Evolutionary conservation across 768 basidiomycete genomes (phyloP).

Genomic region (Boletus edulis): DNA sequence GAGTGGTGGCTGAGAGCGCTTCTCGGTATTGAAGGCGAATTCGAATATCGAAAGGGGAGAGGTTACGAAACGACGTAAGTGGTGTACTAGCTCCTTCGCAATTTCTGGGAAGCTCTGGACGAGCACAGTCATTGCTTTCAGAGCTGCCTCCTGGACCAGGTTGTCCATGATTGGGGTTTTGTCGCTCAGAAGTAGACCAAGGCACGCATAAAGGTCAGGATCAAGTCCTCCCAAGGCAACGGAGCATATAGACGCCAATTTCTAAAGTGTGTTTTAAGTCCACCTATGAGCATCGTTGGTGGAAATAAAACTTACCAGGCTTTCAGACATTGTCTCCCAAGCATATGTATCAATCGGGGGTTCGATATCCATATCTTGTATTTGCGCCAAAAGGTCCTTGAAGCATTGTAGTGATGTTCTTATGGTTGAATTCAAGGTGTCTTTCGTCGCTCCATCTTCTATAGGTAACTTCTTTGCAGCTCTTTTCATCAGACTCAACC

Average conservation of each 20-base stretch:
- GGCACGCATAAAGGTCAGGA: slow-evolving; percentile 60
- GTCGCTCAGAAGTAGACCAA: slow-evolving; percentile 75
- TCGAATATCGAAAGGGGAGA: slow-evolving; percentile 88
- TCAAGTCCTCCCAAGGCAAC: slow-evolving; percentile 70
- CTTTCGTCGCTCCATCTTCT: slow-evolving; percentile 36
- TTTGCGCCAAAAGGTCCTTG: slow-evolving; percentile 71
- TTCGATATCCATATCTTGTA: slow-evolving; percentile 79
- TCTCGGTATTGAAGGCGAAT: slow-evolving; percentile 73
- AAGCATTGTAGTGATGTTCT: slow-evolving; percentile 73
- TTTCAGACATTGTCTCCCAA: slow-evolving; percentile 92
- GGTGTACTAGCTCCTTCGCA: slow-evolving; percentile 68
- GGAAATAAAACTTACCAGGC: slow-evolving; percentile 52
- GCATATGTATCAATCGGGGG: slow-evolving; percentile 84
- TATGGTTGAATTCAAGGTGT: slow-evolving; percentile 47
- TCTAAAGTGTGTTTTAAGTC: slow-evolving; percentile 41
- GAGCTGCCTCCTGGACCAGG: slow-evolving; percentile 84
- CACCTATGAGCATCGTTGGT: neutral
- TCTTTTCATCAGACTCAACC: slow-evolving; percentile 64
- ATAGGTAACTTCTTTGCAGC: slow-evolving; percentile 39
- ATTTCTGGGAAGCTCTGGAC: slow-evolving; percentile 86
- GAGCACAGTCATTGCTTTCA: slow-evolving; percentile 80
- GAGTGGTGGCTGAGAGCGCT: slow-evolving; percentile 73
- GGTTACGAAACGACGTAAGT: slow-evolving; percentile 85
- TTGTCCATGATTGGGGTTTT: slow-evolving; percentile 80
- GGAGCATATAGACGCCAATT: slow-evolving; percentile 81